Evolutionary conservation across 192 early-diverging fungal species (phyloP).

Genomic region (Linnemannia zychae): DNA sequence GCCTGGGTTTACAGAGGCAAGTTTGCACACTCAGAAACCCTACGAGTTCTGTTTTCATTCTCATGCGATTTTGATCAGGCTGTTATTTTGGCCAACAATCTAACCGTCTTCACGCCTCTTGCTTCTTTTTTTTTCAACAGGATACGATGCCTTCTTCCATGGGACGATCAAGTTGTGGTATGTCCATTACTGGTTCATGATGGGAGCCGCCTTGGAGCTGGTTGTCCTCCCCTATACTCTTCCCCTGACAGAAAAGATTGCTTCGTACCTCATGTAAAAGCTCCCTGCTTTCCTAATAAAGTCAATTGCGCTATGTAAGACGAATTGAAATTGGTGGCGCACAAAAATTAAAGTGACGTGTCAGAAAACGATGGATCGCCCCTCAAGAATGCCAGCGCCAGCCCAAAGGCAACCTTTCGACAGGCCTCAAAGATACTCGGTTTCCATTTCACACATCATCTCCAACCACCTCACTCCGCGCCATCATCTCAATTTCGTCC

Average conservation of each 20-base stretch:
- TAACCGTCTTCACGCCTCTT: no score
- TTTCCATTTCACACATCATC: slow-evolving; percentile 1
- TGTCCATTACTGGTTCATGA: slow-evolving; percentile 52
- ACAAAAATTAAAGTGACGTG: slow-evolving; percentile 21
- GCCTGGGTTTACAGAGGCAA: slow-evolving; percentile 50
- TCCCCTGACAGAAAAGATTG: slow-evolving; percentile 36
- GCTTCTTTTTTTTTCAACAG: slow-evolving; percentile 5
- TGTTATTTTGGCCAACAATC: not conserved
- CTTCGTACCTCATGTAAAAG: slow-evolving; percentile 7
- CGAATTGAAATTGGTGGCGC: not conserved
- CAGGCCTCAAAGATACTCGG: not conserved
- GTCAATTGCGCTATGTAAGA: not conserved
- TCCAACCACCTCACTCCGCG: not conserved
- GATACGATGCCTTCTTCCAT: slow-evolving; percentile 55
- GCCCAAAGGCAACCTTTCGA: not conserved
- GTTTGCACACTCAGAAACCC: not conserved
- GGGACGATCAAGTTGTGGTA: slow-evolving; percentile 52
- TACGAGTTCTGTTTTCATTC: not conserved
- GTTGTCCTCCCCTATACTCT: slow-evolving; percentile 28
- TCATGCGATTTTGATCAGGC: no score
- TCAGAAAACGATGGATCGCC: not conserved
- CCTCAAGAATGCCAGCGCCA: not conserved
- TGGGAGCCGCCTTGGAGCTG: slow-evolving; percentile 45
- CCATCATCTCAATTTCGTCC: not conserved
- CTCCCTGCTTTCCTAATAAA: not conserved